phyloP scores from a whole-genome alignment of 2,329 filamentous ascomycete species.

The Phyllosticta paracitricarpa region DNA sequence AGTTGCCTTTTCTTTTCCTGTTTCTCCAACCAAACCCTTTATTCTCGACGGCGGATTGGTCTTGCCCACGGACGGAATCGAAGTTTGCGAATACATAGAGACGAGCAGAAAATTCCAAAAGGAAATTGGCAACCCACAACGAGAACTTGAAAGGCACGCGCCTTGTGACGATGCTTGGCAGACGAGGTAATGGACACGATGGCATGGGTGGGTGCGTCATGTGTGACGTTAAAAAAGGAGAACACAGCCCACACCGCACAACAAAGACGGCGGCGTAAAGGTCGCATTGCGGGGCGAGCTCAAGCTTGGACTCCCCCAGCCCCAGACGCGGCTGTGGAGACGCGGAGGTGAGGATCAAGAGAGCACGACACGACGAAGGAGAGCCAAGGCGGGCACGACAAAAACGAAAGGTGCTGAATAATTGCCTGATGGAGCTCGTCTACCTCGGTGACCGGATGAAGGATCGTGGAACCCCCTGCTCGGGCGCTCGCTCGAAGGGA shows the following conservation, averaged over 20 bases:
- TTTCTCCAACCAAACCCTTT: background rate
- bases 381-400: background rate
- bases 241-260: background rate
- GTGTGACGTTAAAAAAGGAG: background rate
- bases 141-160: background rate
- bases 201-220: background rate
- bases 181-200: background rate
- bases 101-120: background rate
- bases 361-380: background rate
- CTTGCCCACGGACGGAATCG: background rate
- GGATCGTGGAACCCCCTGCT: background rate
- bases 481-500: slow-evolving; percentile 27
- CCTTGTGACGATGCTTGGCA: background rate
- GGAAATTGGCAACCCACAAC: background rate
- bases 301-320: background rate
- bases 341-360: background rate
- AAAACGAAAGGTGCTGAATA: background rate
- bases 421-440: background rate
- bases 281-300: background rate
- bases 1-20: slow-evolving; percentile 5
- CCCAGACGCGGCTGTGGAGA: background rate
- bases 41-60: background rate
- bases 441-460: background rate
- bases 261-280: background rate
- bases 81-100: background rate